Conservation (phyloP, 257 asterid genomes). For the Nicotiana otophora region DNA sequence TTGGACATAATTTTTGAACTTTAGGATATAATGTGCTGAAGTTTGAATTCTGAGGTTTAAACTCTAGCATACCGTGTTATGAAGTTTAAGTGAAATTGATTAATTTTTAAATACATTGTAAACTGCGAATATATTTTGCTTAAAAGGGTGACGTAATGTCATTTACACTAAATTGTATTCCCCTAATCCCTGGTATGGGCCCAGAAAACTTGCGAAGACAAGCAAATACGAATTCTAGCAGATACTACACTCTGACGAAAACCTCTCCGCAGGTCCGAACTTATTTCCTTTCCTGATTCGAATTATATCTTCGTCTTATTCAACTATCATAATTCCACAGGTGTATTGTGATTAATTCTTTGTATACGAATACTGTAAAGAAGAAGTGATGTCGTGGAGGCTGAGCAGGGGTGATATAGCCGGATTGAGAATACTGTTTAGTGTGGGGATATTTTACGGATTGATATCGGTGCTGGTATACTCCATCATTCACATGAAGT, state of each 20-base stretch:
- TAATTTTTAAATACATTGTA: no score
- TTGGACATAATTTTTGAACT: no score
- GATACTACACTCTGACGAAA: not conserved
- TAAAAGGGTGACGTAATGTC: no score
- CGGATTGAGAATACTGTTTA: constrained; percentile 60
- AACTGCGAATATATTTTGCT: no score
- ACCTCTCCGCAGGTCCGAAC: not conserved
- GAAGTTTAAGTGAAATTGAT: no score
- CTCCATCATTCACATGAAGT: constrained; percentile 61
- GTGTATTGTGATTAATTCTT: not conserved
- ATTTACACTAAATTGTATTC: no score
- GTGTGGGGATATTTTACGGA: constrained; percentile 50
- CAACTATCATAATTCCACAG: not conserved
- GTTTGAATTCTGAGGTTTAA: no score
- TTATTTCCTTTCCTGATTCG: not conserved
- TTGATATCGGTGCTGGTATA: constrained; percentile 39
- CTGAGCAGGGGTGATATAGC: constrained; percentile 58
- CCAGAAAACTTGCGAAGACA: not conserved
- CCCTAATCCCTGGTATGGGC: not conserved
- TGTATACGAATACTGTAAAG: not conserved
- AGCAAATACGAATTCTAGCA: not conserved
- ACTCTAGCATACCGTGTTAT: no score
- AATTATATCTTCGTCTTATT: not conserved
- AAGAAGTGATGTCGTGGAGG: constrained; percentile 17
- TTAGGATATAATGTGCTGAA: no score